Evolutionary conservation across 1,284 basidiomycete genomes (phyloP).

Genomic region (Moesziomyces sp.): DNA sequence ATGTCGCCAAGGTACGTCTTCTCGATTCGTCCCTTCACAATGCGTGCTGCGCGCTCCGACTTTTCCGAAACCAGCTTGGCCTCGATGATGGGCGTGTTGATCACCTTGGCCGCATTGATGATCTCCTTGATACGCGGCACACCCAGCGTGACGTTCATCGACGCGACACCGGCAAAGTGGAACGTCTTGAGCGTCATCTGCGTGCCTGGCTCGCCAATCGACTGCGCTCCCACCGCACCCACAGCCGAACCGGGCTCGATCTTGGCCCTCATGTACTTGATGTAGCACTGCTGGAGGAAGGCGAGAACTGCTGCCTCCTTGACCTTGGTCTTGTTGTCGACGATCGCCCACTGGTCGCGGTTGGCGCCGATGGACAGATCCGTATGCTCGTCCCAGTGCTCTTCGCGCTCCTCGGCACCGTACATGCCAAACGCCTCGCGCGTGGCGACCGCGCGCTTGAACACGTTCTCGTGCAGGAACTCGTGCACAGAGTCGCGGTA

Average conservation of each 20-base stretch:
- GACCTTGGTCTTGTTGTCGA: constrained; percentile 91
- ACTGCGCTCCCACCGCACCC: constrained; percentile 97
- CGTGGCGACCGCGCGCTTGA: constrained; percentile 76
- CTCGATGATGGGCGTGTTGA: constrained; percentile 98
- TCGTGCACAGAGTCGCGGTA: constrained; percentile 81
- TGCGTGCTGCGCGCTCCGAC: constrained; percentile 86
- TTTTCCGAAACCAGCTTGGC: constrained; percentile 83
- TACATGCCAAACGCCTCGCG: constrained; percentile 85
- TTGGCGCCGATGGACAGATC: constrained; percentile 82
- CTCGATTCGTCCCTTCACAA: constrained; percentile 96
- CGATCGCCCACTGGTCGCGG: constrained; percentile 72
- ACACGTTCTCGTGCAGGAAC: constrained; percentile 80
- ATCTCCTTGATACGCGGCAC: constrained; percentile 99
- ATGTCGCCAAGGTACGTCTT: constrained; percentile 94
- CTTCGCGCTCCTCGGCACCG: constrained; percentile 79
- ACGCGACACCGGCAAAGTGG: constrained; percentile 99
- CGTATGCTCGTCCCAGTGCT: constrained; percentile 81
- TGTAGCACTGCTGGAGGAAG: constrained; percentile 89
- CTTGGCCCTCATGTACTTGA: constrained; percentile 70
- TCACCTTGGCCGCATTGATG: constrained; percentile 96
- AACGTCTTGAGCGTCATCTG: constrained; percentile 99
- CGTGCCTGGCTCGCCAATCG: constrained; percentile 98
- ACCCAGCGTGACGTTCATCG: constrained; percentile 99
- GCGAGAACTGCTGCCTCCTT: constrained; percentile 80
- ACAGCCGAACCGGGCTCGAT: constrained; percentile 75